Evolutionary conservation across 768 basidiomycete genomes (phyloP).

Genomic region (Epithele typhae): DNA sequence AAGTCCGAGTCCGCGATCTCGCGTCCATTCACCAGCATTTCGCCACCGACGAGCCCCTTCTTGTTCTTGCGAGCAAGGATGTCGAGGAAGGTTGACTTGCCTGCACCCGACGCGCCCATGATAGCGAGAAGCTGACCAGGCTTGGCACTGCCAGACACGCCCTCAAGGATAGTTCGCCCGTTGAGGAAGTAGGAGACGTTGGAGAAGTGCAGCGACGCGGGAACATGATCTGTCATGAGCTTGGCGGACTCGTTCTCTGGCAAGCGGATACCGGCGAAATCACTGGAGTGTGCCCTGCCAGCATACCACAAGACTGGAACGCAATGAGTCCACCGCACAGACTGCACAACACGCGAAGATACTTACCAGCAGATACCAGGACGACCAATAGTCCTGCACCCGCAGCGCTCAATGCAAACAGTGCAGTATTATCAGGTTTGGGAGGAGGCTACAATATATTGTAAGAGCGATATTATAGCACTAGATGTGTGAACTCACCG

Average conservation of each 20-base stretch:
- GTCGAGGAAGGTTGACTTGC: constrained; percentile 95
- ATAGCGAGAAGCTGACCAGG: constrained; percentile 93
- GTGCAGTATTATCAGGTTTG: constrained; percentile 77
- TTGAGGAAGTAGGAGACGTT: constrained; percentile 76
- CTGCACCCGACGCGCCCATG: constrained; percentile 96
- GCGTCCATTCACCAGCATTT: constrained; percentile 82
- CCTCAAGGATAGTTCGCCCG: constrained; percentile 66
- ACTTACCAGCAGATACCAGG: constrained; percentile 52
- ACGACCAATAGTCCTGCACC: constrained; percentile 75
- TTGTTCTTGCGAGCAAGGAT: constrained; percentile 91
- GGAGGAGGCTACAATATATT: constrained; percentile 51
- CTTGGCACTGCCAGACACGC: constrained; percentile 77
- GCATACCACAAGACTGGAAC: constrained; percentile 81
- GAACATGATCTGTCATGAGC: constrained; percentile 92
- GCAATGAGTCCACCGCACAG: neutral
- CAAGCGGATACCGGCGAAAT: constrained; percentile 68
- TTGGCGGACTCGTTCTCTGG: constrained; percentile 79
- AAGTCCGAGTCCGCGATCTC: constrained; percentile 70
- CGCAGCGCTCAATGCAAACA: constrained; percentile 83
- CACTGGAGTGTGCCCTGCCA: constrained; percentile 65
- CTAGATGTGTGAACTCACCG: constrained; percentile 39
- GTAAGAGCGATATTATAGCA: too few species aligned
- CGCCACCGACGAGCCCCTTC: constrained; percentile 69
- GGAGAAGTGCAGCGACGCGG: constrained; percentile 89
- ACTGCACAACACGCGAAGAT: neutral